A percentile compares a stretch with the other conserved stretches of the same genome.
Conservation (phyloP, 805 yeast genomes). For the Starmerella sirachaensis region DNA sequence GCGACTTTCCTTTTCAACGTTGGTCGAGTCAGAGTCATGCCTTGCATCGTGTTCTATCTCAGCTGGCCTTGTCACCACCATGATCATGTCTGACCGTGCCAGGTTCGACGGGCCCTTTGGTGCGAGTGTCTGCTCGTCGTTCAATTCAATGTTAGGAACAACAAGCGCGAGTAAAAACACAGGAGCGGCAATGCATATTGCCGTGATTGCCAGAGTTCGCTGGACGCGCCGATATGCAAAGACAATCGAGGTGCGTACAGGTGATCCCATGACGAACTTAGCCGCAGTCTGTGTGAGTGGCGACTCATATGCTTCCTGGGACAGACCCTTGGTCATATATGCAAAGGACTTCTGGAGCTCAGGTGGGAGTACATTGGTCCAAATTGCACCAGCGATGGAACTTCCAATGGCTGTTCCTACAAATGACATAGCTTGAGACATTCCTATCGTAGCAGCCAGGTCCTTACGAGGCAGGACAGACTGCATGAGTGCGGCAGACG, state of each 20-base stretch:
- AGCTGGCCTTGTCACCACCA: too few species aligned
- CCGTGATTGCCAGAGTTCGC: constrained; percentile 43
- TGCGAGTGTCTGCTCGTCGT: constrained; percentile 18
- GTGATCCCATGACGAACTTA: constrained; percentile 47
- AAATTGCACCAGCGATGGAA: constrained; percentile 59
- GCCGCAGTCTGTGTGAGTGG: constrained; percentile 40
- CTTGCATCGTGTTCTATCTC: too few species aligned
- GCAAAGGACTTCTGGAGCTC: constrained; percentile 31
- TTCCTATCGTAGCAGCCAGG: constrained; percentile 49
- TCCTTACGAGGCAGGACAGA: constrained; percentile 47
- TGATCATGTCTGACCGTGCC: too few species aligned
- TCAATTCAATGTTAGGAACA: constrained; percentile 41
- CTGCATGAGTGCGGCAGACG: constrained; percentile 48
- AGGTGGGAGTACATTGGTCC: constrained; percentile 48
- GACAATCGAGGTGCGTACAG: constrained; percentile 46
- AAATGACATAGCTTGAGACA: constrained; percentile 44
- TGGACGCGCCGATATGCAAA: constrained; percentile 48
- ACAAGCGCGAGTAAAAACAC: constrained; percentile 38
- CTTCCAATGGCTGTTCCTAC: constrained; percentile 54
- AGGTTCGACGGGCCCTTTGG: too few species aligned
- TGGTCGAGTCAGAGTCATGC: too few species aligned
- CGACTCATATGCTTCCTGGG: constrained; percentile 37
- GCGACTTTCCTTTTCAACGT: too few species aligned
- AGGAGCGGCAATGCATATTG: constrained; percentile 41
- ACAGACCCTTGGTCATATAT: constrained; percentile 30